Evolutionary conservation across 768 basidiomycete species (phyloP).

Genomic region (Podaxis carcinomalis): DNA sequence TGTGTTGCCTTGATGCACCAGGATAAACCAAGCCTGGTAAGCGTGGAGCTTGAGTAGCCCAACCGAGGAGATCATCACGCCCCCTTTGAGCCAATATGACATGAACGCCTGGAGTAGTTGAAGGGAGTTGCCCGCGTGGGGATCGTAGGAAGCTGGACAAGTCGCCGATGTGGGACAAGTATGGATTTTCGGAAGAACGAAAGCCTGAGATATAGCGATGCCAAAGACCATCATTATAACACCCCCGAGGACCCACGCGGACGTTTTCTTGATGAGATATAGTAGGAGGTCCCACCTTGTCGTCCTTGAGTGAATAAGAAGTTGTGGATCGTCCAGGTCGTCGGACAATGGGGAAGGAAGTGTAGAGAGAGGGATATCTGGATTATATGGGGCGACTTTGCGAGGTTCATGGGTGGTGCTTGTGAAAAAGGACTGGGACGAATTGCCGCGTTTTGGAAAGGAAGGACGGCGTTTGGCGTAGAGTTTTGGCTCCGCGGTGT

Average conservation of each 20-base stretch:
- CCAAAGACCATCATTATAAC: conserved; percentile 13
- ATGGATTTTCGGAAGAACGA: conserved; percentile 12
- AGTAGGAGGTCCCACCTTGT: not conserved
- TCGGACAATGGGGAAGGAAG: no score
- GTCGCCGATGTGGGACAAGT: conserved; percentile 11
- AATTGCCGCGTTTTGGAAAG: no score
- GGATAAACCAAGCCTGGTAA: conserved; percentile 17
- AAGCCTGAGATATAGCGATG: conserved; percentile 9
- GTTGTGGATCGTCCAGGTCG: no score
- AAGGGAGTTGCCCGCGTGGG: conserved; percentile 11
- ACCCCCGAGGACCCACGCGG: conserved; percentile 8
- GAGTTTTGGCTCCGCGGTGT: no score
- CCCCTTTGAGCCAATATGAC: conserved; percentile 15
- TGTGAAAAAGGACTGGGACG: no score
- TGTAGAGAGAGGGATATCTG: no score
- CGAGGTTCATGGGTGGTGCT: no score
- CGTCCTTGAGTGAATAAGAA: not conserved
- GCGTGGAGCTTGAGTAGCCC: conserved; percentile 15
- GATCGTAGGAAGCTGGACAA: conserved; percentile 12
- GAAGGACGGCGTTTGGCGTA: no score
- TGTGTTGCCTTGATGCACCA: conserved; percentile 16
- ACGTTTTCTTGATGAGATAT: not conserved
- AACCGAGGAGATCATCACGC: conserved; percentile 10
- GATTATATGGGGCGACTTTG: no score
- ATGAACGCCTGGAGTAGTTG: conserved; percentile 15